phyloP scores from a whole-genome alignment of 805 yeast species.

The Kluyveromyces aestuarii region DNA sequence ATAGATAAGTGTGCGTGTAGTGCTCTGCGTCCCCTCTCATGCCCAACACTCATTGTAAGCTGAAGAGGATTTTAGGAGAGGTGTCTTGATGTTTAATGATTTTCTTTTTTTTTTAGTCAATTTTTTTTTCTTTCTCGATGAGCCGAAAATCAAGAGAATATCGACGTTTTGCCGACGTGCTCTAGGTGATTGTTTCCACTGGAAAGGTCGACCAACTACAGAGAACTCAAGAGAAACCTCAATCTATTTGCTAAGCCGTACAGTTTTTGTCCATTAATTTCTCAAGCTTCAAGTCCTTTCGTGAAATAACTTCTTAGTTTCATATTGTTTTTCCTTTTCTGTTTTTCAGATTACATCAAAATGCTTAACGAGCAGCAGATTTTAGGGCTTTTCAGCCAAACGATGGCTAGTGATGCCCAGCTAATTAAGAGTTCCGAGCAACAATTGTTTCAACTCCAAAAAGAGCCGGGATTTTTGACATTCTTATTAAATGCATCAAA shows the following conservation, averaged over 20 bases:
- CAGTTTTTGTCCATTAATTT: background rate
- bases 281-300: background rate
- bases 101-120: background rate
- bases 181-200: too few species aligned
- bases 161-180: background rate
- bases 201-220: too few species aligned
- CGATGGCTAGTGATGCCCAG: conserved; percentile 43
- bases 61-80: background rate
- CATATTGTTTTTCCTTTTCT: conserved; percentile 1
- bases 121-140: background rate
- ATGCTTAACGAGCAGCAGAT: conserved; percentile 41
- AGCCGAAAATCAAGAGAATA: background rate
- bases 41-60: too few species aligned
- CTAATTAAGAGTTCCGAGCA: conserved; percentile 45
- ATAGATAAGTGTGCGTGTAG: too few species aligned
- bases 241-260: too few species aligned
- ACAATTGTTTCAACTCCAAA: conserved; percentile 42
- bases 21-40: too few species aligned
- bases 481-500: conserved; percentile 42
- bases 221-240: too few species aligned
- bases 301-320: conserved; percentile 3
- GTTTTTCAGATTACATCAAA: background rate
- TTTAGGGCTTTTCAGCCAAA: conserved; percentile 41
- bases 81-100: background rate
- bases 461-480: conserved; percentile 48